Evolutionary conservation across 352 stramenopile genomes (phyloP), one percentile per base, ranked within the genome.

Genomic region (Globisporangium perplexum): DNA sequence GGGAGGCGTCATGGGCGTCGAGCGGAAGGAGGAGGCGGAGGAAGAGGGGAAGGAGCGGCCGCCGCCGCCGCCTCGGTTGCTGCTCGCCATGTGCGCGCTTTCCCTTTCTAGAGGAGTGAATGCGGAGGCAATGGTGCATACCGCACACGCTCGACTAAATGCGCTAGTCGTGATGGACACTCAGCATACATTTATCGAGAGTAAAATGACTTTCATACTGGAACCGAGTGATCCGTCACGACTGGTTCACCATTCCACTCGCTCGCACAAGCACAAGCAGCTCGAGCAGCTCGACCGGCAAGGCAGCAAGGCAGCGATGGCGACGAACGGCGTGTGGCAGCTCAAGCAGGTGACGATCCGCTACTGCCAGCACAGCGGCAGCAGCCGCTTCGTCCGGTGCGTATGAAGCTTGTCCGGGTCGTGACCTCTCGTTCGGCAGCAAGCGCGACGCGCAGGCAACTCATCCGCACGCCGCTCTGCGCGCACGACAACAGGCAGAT

Each of bases 311-410:
- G 43, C 22, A 49, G 23, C 33, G 24, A 90, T 90, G 78, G 78
- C 78, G 65, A 90, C 78, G 48, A 79, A 82, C 39, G 78, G 78
- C 50, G 74, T 88, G 62, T 90, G 78, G 78, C 78, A 90, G 60
- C 66, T 90, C 46, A 77, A 90, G 69, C 61, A 90, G 62, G 63
- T 90, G 62, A 90, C 78, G 63, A 86, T 90, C 55, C 78, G 78
- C 46, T 90, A 90, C 76, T 90, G 78, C 58, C 78, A 90, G 62
- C 69, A 90, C 62, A 62, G 78, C 43, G 78, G 78, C 49, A 90
- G 78, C 69, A 95, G 85, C 66, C 77, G 77, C 56, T 74, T 91
- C 59, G 66, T 93, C 39, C 66, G 82, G 68, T 83, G 66, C 36
- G 57, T 53, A 17, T 22, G n/a, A n/a, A n/a, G 7, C 1, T 23